Percentiles rank a stretch among this genome's conserved stretches.
Evolutionary conservation across 2,329 filamentous ascomycete genomes (phyloP).

Genomic region (Penicillium thymicola): DNA sequence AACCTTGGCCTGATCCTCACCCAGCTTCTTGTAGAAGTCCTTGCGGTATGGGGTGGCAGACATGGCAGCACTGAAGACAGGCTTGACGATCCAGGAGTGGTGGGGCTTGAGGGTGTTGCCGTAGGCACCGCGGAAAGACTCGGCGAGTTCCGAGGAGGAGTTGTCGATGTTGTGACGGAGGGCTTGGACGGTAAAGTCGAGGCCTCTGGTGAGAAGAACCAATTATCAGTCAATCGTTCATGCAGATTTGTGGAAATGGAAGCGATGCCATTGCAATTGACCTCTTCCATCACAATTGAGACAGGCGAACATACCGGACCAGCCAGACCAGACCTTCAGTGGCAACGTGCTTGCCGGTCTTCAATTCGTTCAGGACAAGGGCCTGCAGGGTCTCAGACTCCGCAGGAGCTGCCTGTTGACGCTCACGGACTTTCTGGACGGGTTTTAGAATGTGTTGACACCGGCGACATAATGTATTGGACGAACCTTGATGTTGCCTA

Average conservation of each 20-base stretch:
- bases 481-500: conserved; percentile 82
- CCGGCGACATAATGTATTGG: background rate
- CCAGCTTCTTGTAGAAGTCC: conserved; percentile 89
- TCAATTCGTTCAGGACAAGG: conserved; percentile 81
- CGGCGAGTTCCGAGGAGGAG: conserved; percentile 69
- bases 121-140: conserved; percentile 86
- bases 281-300: background rate
- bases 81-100: conserved; percentile 86
- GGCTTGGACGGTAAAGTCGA: conserved; percentile 88
- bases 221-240: background rate
- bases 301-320: conserved; percentile 60
- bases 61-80: conserved; percentile 91
- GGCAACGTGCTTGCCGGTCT: conserved; percentile 81
- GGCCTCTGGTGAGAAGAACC: conserved; percentile 57
- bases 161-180: conserved; percentile 73
- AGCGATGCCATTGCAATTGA: background rate
- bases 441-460: conserved; percentile 12
- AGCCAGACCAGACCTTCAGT: conserved; percentile 92
- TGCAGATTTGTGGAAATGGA: background rate
- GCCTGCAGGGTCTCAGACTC: conserved; percentile 83
- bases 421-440: conserved; percentile 77
- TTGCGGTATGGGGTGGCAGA: conserved; percentile 86
- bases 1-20: conserved; percentile 52
- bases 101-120: conserved; percentile 82
- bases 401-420: conserved; percentile 71